Percentiles rank a stretch among this genome's conserved stretches.
Evolutionary conservation across 306 rosid genomes (phyloP).

Genomic region (Vigna hirtella): DNA sequence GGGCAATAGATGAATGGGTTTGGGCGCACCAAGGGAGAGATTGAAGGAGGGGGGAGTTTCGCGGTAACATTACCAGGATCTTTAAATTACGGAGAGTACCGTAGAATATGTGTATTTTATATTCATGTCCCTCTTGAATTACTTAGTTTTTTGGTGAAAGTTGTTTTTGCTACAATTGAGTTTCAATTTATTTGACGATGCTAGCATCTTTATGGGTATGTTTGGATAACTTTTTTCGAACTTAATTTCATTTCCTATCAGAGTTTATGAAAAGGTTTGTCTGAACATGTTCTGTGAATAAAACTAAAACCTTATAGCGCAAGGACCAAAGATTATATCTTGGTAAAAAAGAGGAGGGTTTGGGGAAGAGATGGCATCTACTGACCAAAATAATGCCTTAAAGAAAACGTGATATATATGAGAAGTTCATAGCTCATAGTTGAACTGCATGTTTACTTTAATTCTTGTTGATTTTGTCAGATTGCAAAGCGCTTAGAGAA

Average conservation of each 20-base stretch:
- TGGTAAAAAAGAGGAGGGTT: background rate
- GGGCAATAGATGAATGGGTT: too few species aligned
- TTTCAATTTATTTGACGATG: constrained; percentile 26
- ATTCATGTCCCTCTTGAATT: background rate
- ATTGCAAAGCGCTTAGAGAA: constrained; percentile 91
- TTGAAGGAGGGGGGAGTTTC: too few species aligned
- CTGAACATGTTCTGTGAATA: background rate
- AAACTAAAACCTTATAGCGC: constrained; percentile 1
- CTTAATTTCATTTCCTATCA: too few species aligned
- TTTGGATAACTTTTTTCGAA: too few species aligned
- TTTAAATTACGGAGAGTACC: too few species aligned
- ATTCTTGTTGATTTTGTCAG: constrained; percentile 52
- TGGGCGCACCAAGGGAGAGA: too few species aligned
- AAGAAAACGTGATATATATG: background rate
- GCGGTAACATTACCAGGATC: too few species aligned
- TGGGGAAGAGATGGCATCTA: background rate
- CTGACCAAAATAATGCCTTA: background rate
- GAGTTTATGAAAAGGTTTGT: too few species aligned
- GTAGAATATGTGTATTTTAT: background rate
- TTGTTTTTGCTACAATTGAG: background rate
- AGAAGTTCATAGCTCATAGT: background rate
- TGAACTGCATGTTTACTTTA: background rate
- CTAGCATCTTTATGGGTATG: constrained; percentile 6
- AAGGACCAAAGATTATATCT: constrained; percentile 13
- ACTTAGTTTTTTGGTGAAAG: constrained; percentile 6